Percentiles rank a stretch among this genome's conserved stretches.
Evolutionary conservation across 768 basidiomycete genomes (phyloP).

Genomic region (Strobilomyces dryophilus): DNA sequence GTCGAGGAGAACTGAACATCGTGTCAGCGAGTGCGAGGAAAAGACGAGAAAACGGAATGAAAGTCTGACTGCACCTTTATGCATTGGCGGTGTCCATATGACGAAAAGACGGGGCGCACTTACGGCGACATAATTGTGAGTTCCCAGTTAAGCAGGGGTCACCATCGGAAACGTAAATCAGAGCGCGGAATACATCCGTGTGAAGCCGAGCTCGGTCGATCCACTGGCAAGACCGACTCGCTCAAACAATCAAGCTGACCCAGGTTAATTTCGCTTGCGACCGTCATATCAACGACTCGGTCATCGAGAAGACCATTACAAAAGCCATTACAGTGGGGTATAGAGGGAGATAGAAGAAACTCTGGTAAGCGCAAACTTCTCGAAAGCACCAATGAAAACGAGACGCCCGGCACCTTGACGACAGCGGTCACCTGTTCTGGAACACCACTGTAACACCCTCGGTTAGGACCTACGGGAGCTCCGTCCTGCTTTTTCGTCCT

Average conservation of each 20-base stretch:
- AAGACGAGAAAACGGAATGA: neutral
- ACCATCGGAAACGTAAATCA: slow-evolving; percentile 25
- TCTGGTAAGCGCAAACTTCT: slow-evolving; percentile 14
- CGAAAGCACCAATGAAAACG: slow-evolving; percentile 12
- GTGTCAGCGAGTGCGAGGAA: slow-evolving; percentile 2
- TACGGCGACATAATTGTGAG: slow-evolving; percentile 17
- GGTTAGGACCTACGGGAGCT: slow-evolving; percentile 5
- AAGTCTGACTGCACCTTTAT: slow-evolving; percentile 20
- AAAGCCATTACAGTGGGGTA: slow-evolving; percentile 14
- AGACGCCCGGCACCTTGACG: slow-evolving; percentile 24
- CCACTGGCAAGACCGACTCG: neutral
- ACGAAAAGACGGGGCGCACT: slow-evolving; percentile 11
- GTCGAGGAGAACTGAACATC: slow-evolving; percentile 23
- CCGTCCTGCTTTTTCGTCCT: slow-evolving; percentile 35
- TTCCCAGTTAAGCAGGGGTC: slow-evolving; percentile 1
- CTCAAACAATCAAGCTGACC: slow-evolving; percentile 1
- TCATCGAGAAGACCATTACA: slow-evolving; percentile 12
- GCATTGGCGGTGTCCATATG: slow-evolving; percentile 17
- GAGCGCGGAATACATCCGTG: slow-evolving; percentile 4
- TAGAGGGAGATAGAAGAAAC: slow-evolving; percentile 24
- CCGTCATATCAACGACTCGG: slow-evolving; percentile 14
- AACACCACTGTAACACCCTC: slow-evolving; percentile 20
- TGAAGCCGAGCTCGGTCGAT: slow-evolving; percentile 12
- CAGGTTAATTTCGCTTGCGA: slow-evolving; percentile 9
- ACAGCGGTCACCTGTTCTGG: slow-evolving; percentile 14